Evolutionary conservation across 768 basidiomycete genomes (phyloP).

Genomic region (Leccinum rimulosum): DNA sequence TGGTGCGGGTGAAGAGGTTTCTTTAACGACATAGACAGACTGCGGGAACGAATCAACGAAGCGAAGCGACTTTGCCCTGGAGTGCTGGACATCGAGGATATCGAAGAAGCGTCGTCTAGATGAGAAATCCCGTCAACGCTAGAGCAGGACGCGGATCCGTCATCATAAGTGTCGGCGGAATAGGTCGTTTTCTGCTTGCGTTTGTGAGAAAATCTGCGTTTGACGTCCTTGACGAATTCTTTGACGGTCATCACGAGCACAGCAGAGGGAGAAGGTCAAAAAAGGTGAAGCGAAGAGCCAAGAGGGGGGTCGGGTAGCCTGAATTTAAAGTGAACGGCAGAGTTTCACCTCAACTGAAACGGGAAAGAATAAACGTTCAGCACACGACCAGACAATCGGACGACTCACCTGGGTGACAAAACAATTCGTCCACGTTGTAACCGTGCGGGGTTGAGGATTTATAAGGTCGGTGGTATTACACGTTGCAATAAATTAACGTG

Average conservation of each 20-base stretch:
- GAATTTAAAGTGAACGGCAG: not conserved
- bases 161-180: conserved; percentile 13
- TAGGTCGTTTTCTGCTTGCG: conserved; percentile 16
- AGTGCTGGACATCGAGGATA: conserved; percentile 3
- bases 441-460: not conserved
- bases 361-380: not conserved
- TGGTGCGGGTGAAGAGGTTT: conserved; percentile 6
- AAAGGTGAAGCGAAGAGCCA: not conserved
- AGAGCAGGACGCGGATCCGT: conserved; percentile 14
- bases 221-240: conserved; percentile 31
- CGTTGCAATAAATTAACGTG: conserved; percentile 7
- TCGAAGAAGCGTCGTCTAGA: conserved; percentile 15
- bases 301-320: not conserved
- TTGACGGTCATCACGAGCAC: conserved; percentile 26
- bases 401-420: not conserved
- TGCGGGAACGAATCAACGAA: conserved; percentile 16
- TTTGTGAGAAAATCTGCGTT: conserved; percentile 30
- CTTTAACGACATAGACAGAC: conserved; percentile 5
- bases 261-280: not conserved
- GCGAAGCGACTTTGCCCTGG: conserved; percentile 10
- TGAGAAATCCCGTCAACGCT: conserved; percentile 8
- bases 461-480: conserved; percentile 3
- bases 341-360: not conserved
- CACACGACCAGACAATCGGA: not conserved
- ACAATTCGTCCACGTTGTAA: conserved; percentile 8